Base-by-base conservation (phyloP, 2,329 filamentous ascomycete genomes). In the Trichophyton benhamiae region DNA sequence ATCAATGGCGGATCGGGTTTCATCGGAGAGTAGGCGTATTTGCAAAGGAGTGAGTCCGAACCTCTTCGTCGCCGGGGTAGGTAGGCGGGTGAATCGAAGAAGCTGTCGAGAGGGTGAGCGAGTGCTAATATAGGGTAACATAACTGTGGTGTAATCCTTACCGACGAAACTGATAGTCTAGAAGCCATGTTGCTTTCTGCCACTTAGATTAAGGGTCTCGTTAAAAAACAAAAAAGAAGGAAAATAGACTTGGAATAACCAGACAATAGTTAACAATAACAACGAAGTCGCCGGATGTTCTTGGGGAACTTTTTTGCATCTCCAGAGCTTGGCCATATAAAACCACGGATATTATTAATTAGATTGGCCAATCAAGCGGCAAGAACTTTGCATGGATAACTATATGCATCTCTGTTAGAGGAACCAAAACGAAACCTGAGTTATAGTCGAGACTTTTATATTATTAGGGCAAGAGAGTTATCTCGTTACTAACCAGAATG, bases 1-100 rank as follows among this genome's bases (percentile, higher is more conserved):
- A 75, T 96, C 89, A 69, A 99, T 99, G 27, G 91, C 91, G 44
- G 84, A 77, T 64, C 83, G 85, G 9, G 89, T 94, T 71, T 90
- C 83, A 68, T 86, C 83, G 36, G 92, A 96, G 57, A 99, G 83
- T 46, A 89, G 81, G 17, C 65, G 61, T 38, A 59, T 57, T 44
- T 65, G 63, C 30, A 62, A 33, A 22, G 61, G 58, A 44, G 55
- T 41, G n/a, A 48, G 63, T 30, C 22, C 38, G 22, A 53, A 58
- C 25, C 8, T 53, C 22, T 58, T 42, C 15, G 48, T 38, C 42
- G 53, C 11, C 11, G 36, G 41, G 38, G 44, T 61, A 7, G 59
- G 55, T 33, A 38, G 55, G 15, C 38, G 38, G 59, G 57, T n/a
- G 33, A 55, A 52, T 33, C 59, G 59, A 60, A 57, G 27, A 48